Conservation (phyloP, 192 early-diverging fungal species). For the Podila epigama region DNA sequence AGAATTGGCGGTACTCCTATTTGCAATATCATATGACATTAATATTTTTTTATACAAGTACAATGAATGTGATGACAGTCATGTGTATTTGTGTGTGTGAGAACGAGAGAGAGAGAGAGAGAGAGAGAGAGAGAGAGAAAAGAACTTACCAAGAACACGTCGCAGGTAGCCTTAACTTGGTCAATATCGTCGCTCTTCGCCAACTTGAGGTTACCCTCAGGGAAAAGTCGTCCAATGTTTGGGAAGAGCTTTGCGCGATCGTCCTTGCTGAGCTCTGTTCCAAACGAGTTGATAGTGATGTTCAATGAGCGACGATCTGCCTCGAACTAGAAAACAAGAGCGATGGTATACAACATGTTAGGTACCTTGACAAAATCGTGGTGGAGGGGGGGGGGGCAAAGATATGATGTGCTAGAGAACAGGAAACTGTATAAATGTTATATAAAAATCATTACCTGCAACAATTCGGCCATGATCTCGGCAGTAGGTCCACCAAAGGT, state of each 20-base stretch:
- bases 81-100: neutral
- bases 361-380: no score
- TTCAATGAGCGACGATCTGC: slow-evolving; percentile 98
- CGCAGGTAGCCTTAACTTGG: slow-evolving; percentile 88
- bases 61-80: neutral
- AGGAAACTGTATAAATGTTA: no score
- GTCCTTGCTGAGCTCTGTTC: slow-evolving; percentile 96
- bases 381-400: no score
- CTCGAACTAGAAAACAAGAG: slow-evolving; percentile 82
- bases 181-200: slow-evolving; percentile 92
- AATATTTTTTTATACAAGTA: no score
- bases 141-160: slow-evolving; percentile 76
- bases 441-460: slow-evolving; percentile 76
- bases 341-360: no score
- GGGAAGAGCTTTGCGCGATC: slow-evolving; percentile 97
- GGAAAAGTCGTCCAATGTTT: slow-evolving; percentile 88
- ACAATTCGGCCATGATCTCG: slow-evolving; percentile 92
- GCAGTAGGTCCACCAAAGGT: slow-evolving; percentile 83
- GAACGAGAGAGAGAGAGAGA: neutral
- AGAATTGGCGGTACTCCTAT: slow-evolving; percentile 89
- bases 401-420: no score
- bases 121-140: neutral
- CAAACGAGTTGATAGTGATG: slow-evolving; percentile 99
- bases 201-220: slow-evolving; percentile 86
- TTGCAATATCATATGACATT: neutral